These are phyloP conservation scores for Trichoderma koningiopsis DNA, from an alignment of 2,329 filamentous ascomycete genomes.

Conservation along the genomic window DNA sequence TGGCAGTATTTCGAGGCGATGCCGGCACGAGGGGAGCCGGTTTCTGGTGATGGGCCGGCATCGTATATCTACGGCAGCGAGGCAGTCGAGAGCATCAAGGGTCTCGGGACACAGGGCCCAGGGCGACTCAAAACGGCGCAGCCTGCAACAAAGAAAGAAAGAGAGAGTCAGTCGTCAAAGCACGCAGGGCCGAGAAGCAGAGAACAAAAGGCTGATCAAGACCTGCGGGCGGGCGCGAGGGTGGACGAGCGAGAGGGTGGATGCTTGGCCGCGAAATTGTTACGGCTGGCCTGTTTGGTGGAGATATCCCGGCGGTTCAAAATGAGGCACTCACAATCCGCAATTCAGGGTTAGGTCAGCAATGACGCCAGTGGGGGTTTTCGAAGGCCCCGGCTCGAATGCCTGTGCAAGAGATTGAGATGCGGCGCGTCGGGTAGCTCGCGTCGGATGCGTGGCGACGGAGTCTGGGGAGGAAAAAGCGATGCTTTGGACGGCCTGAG, in stretches of 20 bases:
- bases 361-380: conserved; percentile 41
- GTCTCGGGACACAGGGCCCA: conserved; percentile 30
- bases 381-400: conserved; percentile 4
- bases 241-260: background rate
- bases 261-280: conserved; percentile 26
- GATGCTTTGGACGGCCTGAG: conserved; percentile 22
- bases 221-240: background rate
- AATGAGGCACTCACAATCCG: conserved; percentile 42
- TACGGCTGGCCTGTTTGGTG: conserved; percentile 22
- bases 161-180: conserved; percentile 19
- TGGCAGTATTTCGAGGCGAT: conserved; percentile 58
- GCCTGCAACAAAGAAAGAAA: conserved; percentile 15
- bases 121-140: conserved; percentile 26
- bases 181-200: background rate
- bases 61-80: conserved; percentile 42
- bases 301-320: conserved; percentile 35
- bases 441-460: conserved; percentile 22
- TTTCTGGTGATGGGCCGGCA: conserved; percentile 58
- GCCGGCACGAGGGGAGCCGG: conserved; percentile 52
- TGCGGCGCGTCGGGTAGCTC: conserved; percentile 16
- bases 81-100: conserved; percentile 43
- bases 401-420: conserved; percentile 8
- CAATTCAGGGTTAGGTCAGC: conserved; percentile 44
- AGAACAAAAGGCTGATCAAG: conserved; percentile 3
- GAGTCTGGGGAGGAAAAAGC: conserved; percentile 6